Base-by-base conservation (phyloP, 129 eudicot genomes). In the Dittrichia graveolens region DNA sequence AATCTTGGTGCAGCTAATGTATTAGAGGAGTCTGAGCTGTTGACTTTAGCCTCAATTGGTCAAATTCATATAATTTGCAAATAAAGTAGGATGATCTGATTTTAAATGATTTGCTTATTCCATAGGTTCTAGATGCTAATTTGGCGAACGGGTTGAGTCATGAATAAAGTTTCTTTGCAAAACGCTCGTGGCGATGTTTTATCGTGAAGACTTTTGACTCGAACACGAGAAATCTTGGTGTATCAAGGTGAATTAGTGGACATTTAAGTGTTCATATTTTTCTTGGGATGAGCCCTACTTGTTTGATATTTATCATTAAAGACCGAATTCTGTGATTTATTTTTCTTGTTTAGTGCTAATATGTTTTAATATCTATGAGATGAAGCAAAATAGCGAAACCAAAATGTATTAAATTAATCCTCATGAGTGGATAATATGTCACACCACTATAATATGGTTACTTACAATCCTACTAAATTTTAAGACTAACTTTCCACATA, bases 1-100 rank as follows among this genome's bases (percentile, higher is more conserved):
- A 55, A 72, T 73, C 76, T 72, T 80, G 90, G 87, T 65, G 89
- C 95, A 72, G 83, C 96, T 10, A 93, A 80, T 76, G 98, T 96
- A 37, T 78, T 93, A 43, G 92, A 87, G 42, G 95, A 88, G 62
- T 83, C 88, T 53, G 96, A 93, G 84, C 75, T 89, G 47, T 49
- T 87, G 81, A 78, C 78, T 46, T 85, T 93, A 79, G 96, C 92
- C 56, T 80, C 95, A 75, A 67, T 67, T 59, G 95, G 88, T 15
- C 83, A 76, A 72, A 79, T 50, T 73, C 96, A 40, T 52, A 69
- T 61, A 60, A 70, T 73, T 47, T 58, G 65, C 73, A 77, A 18
- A 35, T 39, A 38, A 47, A 54, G 55, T 62, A 70, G 40, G 79
- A 64, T 12, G 88, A 87, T 74, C 66, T 81, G 57, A 75, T 81